Evolutionary conservation across 352 stramenopile genomes (phyloP).

Genomic region (Phytophthora tubulina): DNA sequence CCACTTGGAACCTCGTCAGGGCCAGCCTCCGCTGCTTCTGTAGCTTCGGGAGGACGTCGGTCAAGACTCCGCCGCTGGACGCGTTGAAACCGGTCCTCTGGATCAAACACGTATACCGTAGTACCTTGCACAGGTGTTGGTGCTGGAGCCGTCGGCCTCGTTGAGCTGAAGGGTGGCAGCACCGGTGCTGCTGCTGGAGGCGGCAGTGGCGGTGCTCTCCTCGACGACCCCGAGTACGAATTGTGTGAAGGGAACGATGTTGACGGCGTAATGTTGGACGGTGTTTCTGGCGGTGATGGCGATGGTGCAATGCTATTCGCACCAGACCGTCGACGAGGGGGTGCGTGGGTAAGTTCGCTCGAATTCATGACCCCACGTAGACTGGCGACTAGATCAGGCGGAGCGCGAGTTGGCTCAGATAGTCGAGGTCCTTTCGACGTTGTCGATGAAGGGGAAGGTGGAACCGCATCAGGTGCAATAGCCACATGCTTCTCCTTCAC

Average conservation of each 20-base stretch:
- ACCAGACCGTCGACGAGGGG: conserved; percentile 37
- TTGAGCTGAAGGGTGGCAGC: conserved; percentile 19
- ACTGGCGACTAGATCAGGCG: conserved; percentile 61
- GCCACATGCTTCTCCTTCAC: conserved; percentile 40
- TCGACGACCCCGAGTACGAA: not conserved
- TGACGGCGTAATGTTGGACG: conserved; percentile 14
- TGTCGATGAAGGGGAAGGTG: conserved; percentile 18
- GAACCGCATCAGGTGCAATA: conserved; percentile 17
- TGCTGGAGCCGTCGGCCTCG: conserved; percentile 8
- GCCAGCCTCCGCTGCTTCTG: not conserved
- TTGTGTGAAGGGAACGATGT: conserved; percentile 13
- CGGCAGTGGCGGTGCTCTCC: conserved; percentile 25
- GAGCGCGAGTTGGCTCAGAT: conserved; percentile 41
- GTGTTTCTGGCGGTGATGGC: conserved; percentile 25
- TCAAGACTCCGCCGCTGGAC: conserved; percentile 44
- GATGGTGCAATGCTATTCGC: conserved; percentile 13
- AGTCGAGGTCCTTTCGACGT: conserved; percentile 10
- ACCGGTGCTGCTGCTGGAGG: conserved; percentile 23
- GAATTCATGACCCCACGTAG: conserved; percentile 82
- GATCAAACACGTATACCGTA: conserved; percentile 62
- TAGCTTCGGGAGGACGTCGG: conserved; percentile 9
- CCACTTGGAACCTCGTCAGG: conserved; percentile 14
- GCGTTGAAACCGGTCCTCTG: conserved; percentile 47
- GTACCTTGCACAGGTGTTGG: conserved; percentile 32
- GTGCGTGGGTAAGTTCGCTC: conserved; percentile 63